Evolutionary conservation across 108 stramenopile species (phyloP), one percentile per base, ranked within the genome.

Genomic region (Licmophora abbreviata): DNA sequence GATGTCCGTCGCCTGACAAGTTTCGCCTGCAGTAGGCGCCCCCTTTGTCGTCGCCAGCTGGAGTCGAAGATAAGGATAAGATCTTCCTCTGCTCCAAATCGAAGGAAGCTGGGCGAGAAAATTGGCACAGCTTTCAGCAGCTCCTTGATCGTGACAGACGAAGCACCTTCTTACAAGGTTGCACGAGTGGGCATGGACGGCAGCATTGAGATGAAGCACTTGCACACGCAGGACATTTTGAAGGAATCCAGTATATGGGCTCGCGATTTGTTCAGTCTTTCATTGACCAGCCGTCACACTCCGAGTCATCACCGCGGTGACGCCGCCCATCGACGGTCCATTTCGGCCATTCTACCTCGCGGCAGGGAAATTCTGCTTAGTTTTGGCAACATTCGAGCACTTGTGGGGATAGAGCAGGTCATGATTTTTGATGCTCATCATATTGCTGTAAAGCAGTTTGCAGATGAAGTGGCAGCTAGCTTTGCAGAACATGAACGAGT

Each of bases 331-430:
- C 62, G 76, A 51, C 50, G 67, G 50, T 61, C 79, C 21, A 67
- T 80, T 9, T 68, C 63, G 49, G 81, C 82, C 33, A 86, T 93
- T 61, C 46, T 87, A 14, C 85, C 92, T 14, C 61, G 87, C 23
- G 75, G 62, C 7, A 61, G 71, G 6, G 71, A 69, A 33, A 77
- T 93, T 43, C 21, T 89, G 40, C 54, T 91, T 18, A 60, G 67
- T 56, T 79, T 88, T 66, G 87, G 85, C 1, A 69, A 72, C 54
- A 69, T 93, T 11, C 75, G 87, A 29, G 92, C 87, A 14, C 70
- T 89, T 17, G 81, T 73, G 25, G 71, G 63, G 4, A 56, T 48
- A 29, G 51, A 87, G 12, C 49, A 48, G 10, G 85, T 73, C 17
- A 61, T 76, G 22, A 48, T 93, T 14, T 81, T 93, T 45, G 85